These are phyloP conservation scores for Amanita fuliginea DNA, from an alignment of 768 basidiomycete genomes.

Conservation along the genomic window DNA sequence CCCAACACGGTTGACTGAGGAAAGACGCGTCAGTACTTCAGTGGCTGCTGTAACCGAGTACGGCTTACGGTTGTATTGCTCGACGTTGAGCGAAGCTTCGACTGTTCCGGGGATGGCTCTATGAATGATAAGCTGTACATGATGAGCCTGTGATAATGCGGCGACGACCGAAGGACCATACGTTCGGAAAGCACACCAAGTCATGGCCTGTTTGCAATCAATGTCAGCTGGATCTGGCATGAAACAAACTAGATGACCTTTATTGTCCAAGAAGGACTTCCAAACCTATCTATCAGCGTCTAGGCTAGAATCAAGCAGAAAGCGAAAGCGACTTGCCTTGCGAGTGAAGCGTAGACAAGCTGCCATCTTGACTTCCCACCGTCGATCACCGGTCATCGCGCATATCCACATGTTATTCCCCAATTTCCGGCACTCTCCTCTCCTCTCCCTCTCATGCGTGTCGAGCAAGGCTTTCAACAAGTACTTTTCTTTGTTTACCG, in stretches of 20 bases:
- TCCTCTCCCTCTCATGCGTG: conserved; percentile 30
- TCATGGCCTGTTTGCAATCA: conserved; percentile 61
- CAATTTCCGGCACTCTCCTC: neutral
- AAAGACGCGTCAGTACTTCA: neutral
- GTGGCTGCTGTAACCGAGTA: neutral
- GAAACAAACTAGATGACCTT: conserved; percentile 30
- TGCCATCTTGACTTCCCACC: conserved; percentile 29
- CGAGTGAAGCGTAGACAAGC: conserved; percentile 66
- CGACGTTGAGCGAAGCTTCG: conserved; percentile 59
- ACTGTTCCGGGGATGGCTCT: conserved; percentile 64
- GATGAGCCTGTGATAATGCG: conserved; percentile 3
- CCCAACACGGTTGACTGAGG: conserved; percentile 73
- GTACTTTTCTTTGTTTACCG: conserved; percentile 18
- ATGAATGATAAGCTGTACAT: conserved; percentile 49
- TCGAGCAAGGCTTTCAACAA: conserved; percentile 58
- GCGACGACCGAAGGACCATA: conserved; percentile 18
- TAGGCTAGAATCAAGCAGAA: neutral
- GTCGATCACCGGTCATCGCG: too few relatives aligned
- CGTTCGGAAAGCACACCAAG: conserved; percentile 69
- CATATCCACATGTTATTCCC: neutral
- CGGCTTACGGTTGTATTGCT: conserved; percentile 58
- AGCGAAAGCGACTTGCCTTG: conserved; percentile 26
- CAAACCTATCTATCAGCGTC: conserved; percentile 43
- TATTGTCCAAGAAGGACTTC: conserved; percentile 68
- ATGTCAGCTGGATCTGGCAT: conserved; percentile 1